These are phyloP conservation scores for Neostapfia colusana DNA, from an alignment of 176 grass and related monocot species.

Conservation along the genomic window DNA sequence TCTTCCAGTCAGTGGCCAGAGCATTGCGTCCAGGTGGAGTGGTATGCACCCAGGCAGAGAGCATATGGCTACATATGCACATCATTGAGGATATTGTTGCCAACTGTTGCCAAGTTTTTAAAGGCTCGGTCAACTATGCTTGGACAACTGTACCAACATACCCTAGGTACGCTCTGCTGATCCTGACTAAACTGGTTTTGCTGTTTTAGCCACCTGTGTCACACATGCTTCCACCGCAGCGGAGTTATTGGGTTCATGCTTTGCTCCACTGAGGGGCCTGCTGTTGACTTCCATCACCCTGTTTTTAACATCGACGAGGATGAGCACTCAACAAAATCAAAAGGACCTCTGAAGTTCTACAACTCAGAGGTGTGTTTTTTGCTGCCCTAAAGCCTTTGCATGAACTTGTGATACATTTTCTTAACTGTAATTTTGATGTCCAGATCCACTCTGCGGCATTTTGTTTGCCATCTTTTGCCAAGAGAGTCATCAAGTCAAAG, in stretches of 20 bases:
- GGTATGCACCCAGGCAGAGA: conserved; percentile 94
- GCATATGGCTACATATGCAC: conserved; percentile 99
- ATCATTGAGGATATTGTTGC: conserved; percentile 84
- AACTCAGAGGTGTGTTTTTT: conserved; percentile 65
- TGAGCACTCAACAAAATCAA: conserved; percentile 62
- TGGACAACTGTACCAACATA: conserved; percentile 99
- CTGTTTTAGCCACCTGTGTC: neutral
- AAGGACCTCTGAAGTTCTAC: conserved; percentile 90
- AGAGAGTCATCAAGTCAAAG: conserved; percentile 70
- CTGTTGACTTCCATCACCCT: conserved; percentile 78
- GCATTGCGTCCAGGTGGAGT: conserved; percentile 83
- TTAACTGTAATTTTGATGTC: conserved; percentile 14
- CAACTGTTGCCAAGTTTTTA: conserved; percentile 77
- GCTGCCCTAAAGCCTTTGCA: neutral
- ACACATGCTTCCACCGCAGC: conserved; percentile 44
- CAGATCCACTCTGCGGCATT: conserved; percentile 93
- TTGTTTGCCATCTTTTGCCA: conserved; percentile 93
- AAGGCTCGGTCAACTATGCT: conserved; percentile 91
- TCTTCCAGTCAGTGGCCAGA: conserved; percentile 80
- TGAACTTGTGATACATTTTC: conserved; percentile 15
- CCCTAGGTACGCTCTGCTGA: conserved; percentile 57
- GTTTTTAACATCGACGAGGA: conserved; percentile 71
- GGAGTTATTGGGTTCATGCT: conserved; percentile 98
- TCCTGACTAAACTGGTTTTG: neutral
- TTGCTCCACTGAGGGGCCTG: conserved; percentile 79